Conservation (phyloP, 176 grass and related monocot genomes). For the Zizania latifolia region DNA sequence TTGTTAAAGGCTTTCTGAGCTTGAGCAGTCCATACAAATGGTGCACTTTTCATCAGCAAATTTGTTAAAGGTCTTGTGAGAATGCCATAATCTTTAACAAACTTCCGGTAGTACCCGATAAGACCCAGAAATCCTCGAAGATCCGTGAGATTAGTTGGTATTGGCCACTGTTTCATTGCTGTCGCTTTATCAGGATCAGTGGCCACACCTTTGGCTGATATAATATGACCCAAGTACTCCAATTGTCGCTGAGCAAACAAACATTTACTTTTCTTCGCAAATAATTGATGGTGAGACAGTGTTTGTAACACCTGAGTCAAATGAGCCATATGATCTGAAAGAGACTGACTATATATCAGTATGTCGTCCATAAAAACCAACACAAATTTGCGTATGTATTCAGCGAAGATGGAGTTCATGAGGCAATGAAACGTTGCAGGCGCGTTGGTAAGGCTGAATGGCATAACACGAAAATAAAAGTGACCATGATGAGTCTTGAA, state of each 20-base stretch:
- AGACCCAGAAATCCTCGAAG: background rate
- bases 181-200: background rate
- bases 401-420: background rate
- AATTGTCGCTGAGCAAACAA: background rate
- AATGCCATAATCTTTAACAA: background rate
- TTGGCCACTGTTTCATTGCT: background rate
- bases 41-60: background rate
- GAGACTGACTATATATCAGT: background rate
- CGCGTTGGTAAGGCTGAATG: background rate
- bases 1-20: background rate
- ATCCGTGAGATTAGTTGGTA: background rate
- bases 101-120: background rate
- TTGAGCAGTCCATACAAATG: background rate
- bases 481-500: background rate
- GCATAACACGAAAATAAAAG: background rate
- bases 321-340: background rate
- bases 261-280: background rate
- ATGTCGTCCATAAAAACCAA: background rate
- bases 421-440: background rate
- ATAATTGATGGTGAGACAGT: background rate
- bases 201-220: background rate
- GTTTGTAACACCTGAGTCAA: background rate
- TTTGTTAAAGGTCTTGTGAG: background rate
- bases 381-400: background rate
- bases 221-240: background rate